Conservation (phyloP, 805 yeast species). For the Wickerhamiella occidentalis region DNA sequence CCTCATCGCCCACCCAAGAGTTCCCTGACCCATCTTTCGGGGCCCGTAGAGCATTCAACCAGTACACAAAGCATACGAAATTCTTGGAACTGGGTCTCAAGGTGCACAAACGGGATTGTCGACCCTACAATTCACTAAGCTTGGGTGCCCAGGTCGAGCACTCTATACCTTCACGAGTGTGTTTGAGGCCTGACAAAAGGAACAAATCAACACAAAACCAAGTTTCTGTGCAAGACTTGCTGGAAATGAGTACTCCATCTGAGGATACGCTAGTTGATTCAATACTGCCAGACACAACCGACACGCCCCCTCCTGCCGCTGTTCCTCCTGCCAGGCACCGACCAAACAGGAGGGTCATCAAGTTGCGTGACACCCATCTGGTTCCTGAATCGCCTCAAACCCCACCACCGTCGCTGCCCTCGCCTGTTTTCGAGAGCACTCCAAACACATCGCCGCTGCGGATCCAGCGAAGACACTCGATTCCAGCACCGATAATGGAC, state of each 20-base stretch:
- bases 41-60: conserved; percentile 21
- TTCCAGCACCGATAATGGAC: neutral
- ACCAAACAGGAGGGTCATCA: conserved; percentile 14
- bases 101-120: conserved; percentile 2
- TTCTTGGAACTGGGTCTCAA: conserved; percentile 8
- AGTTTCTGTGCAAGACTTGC: conserved; percentile 4
- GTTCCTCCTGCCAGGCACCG: neutral
- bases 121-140: conserved; percentile 16
- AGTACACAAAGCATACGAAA: conserved; percentile 4
- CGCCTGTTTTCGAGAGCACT: conserved; percentile 2
- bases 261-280: neutral
- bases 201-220: neutral
- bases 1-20: conserved; percentile 17
- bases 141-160: conserved; percentile 11
- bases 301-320: neutral
- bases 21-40: conserved; percentile 22
- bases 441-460: conserved; percentile 4
- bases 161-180: conserved; percentile 9
- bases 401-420: neutral
- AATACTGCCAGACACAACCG: neutral
- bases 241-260: neutral
- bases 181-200: neutral
- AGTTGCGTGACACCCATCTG: neutral
- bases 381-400: neutral
- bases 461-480: conserved; percentile 7